Conservation (phyloP, 371 early-diverging fungal genomes). For the Zychaea mexicana region DNA sequence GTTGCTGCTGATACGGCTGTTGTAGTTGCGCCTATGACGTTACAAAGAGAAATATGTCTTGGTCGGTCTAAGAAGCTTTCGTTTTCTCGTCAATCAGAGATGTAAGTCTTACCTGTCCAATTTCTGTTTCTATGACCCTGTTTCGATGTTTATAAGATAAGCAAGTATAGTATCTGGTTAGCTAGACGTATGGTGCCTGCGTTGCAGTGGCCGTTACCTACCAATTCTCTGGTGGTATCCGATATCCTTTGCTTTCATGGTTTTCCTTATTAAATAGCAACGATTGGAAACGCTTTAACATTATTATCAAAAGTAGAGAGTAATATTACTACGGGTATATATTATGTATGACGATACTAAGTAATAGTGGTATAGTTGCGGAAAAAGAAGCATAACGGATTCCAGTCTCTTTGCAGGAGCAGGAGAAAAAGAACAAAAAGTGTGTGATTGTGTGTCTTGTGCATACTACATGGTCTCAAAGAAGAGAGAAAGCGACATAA, state of each 20-base stretch:
- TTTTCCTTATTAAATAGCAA: slow-evolving; percentile 1
- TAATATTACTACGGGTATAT: not conserved
- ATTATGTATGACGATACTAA: not conserved
- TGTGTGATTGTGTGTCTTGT: no score
- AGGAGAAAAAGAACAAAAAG: no score
- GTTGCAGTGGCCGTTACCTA: not conserved
- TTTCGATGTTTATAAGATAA: not conserved
- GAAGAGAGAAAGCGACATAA: no score
- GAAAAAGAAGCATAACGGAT: not conserved
- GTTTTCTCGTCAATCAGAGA: not conserved
- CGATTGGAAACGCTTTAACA: slow-evolving; percentile 9
- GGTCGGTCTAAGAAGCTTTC: not conserved
- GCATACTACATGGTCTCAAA: no score
- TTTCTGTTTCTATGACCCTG: not conserved
- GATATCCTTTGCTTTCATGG: not conserved
- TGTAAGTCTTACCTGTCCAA: not conserved
- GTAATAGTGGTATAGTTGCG: not conserved
- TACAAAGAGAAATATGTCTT: not conserved
- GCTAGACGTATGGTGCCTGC: not conserved
- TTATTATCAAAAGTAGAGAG: no score
- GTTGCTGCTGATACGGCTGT: slow-evolving; percentile 1
- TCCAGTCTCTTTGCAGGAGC: no score
- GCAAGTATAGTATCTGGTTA: not conserved
- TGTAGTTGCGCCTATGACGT: not conserved
- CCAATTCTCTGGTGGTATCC: slow-evolving; percentile 4